These are phyloP conservation scores for Neurospora sp. DNA, from an alignment of 495 filamentous ascomycete species.

Conservation along the genomic window DNA sequence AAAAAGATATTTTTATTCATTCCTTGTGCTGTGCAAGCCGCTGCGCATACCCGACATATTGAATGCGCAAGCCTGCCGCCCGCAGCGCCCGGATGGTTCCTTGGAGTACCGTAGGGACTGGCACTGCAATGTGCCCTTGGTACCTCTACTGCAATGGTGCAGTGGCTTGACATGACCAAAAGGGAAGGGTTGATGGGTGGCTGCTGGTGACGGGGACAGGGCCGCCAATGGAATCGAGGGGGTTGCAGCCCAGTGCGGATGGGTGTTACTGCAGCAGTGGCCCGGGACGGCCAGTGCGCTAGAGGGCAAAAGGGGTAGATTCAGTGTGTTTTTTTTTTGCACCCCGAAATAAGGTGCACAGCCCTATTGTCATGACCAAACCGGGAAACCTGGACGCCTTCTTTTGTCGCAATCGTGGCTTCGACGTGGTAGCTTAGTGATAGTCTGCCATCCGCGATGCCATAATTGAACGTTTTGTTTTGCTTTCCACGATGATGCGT, in stretches of 20 bases:
- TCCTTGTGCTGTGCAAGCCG: conserved; percentile 16
- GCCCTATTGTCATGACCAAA: conserved; percentile 15
- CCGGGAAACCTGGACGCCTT: background rate
- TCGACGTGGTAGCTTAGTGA: conserved; percentile 9
- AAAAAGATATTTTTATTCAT: conserved; percentile 25
- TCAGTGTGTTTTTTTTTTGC: background rate
- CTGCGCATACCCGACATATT: conserved; percentile 20
- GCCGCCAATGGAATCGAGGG: background rate
- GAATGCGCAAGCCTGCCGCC: conserved; percentile 14
- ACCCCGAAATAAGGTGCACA: conserved; percentile 24
- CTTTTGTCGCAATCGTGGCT: conserved; percentile 15
- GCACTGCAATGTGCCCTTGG: conserved; percentile 7
- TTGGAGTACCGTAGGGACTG: background rate
- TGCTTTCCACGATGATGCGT: background rate
- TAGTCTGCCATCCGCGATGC: background rate
- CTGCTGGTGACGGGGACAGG: background rate
- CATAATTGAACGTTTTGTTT: background rate
- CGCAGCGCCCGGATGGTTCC: conserved; percentile 4
- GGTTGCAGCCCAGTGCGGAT: background rate
- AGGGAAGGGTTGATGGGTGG: background rate
- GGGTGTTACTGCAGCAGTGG: background rate
- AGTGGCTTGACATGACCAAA: conserved; percentile 9
- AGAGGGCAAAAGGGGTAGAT: background rate
- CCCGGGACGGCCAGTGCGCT: background rate
- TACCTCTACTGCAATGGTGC: conserved; percentile 2